phyloP scores from a whole-genome alignment of 805 yeast genomes.

The Wickerhamiella nectarea region DNA sequence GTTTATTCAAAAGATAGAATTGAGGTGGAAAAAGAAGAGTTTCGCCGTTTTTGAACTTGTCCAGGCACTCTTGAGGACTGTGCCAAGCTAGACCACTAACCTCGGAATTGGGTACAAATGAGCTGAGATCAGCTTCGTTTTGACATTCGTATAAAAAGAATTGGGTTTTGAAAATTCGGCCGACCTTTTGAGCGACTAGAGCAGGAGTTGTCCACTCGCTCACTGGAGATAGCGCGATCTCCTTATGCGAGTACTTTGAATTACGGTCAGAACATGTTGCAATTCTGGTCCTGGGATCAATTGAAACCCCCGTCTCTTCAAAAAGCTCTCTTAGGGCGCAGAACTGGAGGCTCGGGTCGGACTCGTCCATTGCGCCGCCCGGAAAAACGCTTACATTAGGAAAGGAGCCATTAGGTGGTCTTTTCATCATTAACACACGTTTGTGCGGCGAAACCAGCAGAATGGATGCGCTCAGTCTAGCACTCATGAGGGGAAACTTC shows the following conservation, averaged over 20 bases:
- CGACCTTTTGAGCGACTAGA: constrained; percentile 6
- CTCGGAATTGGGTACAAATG: constrained; percentile 11
- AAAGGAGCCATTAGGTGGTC: constrained; percentile 22
- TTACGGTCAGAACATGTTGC: not conserved
- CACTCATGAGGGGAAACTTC: not conserved
- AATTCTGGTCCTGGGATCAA: constrained; percentile 14
- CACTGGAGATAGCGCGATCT: constrained; percentile 10
- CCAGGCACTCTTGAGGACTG: constrained; percentile 18
- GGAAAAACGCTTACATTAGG: constrained; percentile 24
- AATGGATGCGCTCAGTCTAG: constrained; percentile 8
- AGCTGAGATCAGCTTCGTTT: constrained; percentile 11
- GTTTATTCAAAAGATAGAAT: constrained; percentile 18
- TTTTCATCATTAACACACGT: constrained; percentile 20
- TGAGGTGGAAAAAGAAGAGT: constrained; percentile 24
- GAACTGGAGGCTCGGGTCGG: constrained; percentile 18
- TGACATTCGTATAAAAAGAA: constrained; percentile 18
- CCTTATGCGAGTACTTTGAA: too few species aligned
- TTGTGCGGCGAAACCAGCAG: constrained; percentile 8
- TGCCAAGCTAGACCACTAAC: constrained; percentile 20
- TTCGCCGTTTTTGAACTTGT: constrained; percentile 14
- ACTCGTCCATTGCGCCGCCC: constrained; percentile 23
- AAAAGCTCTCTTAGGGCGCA: constrained; percentile 25
- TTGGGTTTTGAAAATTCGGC: constrained; percentile 22
- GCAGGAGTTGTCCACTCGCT: constrained; percentile 25
- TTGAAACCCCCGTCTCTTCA: constrained; percentile 24